Evolutionary conservation across 2,329 filamentous ascomycete species (phyloP).

Genomic region (Fusarium torreyae): DNA sequence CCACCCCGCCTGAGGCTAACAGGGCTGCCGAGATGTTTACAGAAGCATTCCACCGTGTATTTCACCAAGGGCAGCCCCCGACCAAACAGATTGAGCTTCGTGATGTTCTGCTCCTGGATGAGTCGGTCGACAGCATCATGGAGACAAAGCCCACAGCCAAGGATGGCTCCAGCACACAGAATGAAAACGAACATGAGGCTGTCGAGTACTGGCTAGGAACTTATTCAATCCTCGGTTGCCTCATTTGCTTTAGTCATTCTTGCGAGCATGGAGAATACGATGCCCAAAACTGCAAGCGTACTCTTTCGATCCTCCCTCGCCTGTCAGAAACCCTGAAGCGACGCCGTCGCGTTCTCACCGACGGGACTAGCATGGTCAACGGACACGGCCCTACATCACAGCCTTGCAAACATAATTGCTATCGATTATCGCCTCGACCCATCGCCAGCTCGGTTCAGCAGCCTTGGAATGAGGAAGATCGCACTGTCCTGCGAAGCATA

Average conservation of each 20-base stretch:
- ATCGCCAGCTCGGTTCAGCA: slow-evolving; percentile 18
- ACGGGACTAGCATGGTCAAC: slow-evolving; percentile 26
- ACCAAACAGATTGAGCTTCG: slow-evolving; percentile 63
- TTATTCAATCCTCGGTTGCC: slow-evolving; percentile 69
- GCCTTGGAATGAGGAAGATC: slow-evolving; percentile 66
- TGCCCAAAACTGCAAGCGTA: slow-evolving; percentile 66
- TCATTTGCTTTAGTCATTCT: slow-evolving; percentile 73
- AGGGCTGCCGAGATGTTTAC: slow-evolving; percentile 66
- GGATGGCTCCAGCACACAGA: slow-evolving; percentile 55
- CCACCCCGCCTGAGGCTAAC: slow-evolving; percentile 59
- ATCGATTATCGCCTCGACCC: slow-evolving; percentile 49
- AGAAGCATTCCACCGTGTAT: slow-evolving; percentile 70
- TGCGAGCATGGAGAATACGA: slow-evolving; percentile 75
- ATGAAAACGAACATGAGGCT: slow-evolving; percentile 57
- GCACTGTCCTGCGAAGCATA: slow-evolving; percentile 63
- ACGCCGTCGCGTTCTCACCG: slow-evolving; percentile 38
- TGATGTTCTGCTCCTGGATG: slow-evolving; percentile 68
- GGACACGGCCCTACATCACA: slow-evolving; percentile 27
- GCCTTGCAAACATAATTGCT: slow-evolving; percentile 62
- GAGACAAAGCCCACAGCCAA: slow-evolving; percentile 69
- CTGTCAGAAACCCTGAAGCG: slow-evolving; percentile 54
- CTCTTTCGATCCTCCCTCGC: slow-evolving; percentile 64
- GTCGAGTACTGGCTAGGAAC: slow-evolving; percentile 67
- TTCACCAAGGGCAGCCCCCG: slow-evolving; percentile 56
- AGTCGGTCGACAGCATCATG: slow-evolving; percentile 67